A percentile compares a stretch with the other conserved stretches of the same genome.
Conservation (phyloP, 768 basidiomycete genomes). For the Kwoniella bestiolae region DNA sequence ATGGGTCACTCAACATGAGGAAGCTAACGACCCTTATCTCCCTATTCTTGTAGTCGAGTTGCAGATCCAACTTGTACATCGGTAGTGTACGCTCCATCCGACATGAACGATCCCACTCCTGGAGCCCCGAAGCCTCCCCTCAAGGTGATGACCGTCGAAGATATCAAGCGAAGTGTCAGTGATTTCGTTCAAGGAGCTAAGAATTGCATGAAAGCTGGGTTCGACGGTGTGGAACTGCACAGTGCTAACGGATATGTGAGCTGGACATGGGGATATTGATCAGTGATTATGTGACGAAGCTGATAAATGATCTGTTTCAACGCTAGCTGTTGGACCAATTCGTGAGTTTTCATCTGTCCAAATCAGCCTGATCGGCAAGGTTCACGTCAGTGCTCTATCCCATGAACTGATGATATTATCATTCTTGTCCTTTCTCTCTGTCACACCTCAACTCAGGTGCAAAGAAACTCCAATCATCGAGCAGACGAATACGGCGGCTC, state of each 20-base stretch:
- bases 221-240: constrained; percentile 67
- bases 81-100: background rate
- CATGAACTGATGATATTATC: too few relatives aligned
- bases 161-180: constrained; percentile 60
- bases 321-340: constrained; percentile 64
- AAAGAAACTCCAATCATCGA: constrained; percentile 64
- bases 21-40: too few relatives aligned
- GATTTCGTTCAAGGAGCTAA: constrained; percentile 64
- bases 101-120: background rate
- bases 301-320: too few relatives aligned
- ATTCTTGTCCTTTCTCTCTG: too few relatives aligned
- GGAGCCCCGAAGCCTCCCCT: background rate
- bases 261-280: too few relatives aligned
- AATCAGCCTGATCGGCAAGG: too few relatives aligned
- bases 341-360: constrained; percentile 18
- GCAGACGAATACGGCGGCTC: constrained; percentile 72
- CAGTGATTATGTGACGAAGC: too few relatives aligned
- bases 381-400: too few relatives aligned
- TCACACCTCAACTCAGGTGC: constrained; percentile 62
- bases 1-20: too few relatives aligned
- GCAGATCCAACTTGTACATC: background rate
- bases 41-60: constrained; percentile 3
- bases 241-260: constrained; percentile 58
- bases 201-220: constrained; percentile 68
- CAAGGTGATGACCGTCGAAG: constrained; percentile 53